Percentiles rank a stretch among this genome's conserved stretches.
Conservation (phyloP, 371 early-diverging fungal species). For the Circinella minor region DNA sequence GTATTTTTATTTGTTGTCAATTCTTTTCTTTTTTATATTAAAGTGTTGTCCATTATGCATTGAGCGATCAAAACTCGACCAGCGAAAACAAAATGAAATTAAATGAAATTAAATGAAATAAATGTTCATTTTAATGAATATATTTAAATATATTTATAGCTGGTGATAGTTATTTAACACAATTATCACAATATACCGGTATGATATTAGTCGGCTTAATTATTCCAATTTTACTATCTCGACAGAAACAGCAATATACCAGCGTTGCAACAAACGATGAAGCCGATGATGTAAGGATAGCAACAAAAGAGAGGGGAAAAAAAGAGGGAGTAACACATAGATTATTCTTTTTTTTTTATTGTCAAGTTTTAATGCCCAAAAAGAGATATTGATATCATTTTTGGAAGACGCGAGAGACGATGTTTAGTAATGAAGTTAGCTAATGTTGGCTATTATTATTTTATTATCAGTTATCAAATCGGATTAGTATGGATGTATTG, state of each 20-base stretch:
- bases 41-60: no score
- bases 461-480: neutral
- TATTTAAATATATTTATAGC: constrained; percentile 29
- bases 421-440: no score
- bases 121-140: no score
- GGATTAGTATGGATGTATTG: constrained; percentile 22
- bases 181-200: constrained; percentile 60
- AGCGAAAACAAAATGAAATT: no score
- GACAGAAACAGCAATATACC: constrained; percentile 13
- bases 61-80: no score
- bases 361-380: no score
- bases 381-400: no score
- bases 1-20: neutral
- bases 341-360: no score
- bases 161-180: constrained; percentile 58
- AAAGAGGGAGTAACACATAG: no score
- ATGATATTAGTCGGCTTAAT: constrained; percentile 66
- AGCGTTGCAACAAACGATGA: constrained; percentile 18
- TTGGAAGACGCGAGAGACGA: no score
- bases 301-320: neutral
- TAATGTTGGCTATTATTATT: neutral
- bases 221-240: constrained; percentile 41
- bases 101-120: no score
- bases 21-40: no score
- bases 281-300: constrained; percentile 21